Evolutionary conservation across 768 basidiomycete genomes (phyloP), one percentile per base, ranked within the genome.

Genomic region (Kondoa subrosea): DNA sequence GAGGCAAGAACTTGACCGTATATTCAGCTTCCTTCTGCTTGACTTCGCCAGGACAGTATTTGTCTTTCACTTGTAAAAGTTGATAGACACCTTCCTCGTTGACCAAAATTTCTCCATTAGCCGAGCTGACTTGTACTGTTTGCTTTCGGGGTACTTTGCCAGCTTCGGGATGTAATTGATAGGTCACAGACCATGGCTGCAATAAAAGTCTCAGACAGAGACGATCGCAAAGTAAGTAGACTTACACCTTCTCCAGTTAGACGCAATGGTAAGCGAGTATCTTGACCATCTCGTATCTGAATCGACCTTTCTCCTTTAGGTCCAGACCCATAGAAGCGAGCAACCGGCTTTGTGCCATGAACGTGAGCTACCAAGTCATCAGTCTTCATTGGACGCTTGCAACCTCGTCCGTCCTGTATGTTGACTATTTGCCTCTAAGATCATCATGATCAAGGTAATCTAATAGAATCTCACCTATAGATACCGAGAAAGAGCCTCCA

Each of bases 191-290:
- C 93, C 93, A 99, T 4, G 93, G 91, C 91, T 96, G 72, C 57
- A 2, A 34, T 21, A 25, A 50, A 60, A 63, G 58, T n/a, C 21
- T 21, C 8, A 70, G 58, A 3, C 8, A 17, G 4, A 15, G 14
- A 1, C 25, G 2, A 8, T 14, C 3, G 15, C 0, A 34, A 40
- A 33, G 34, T 4, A 16, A n/a, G 59, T 58, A 34, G 16, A 79
- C 85, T 70, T 77, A 93, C 92, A 61, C 85, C 87, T 76, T 92
- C 88, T 3, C 95, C 95, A 25, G 91, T 92, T 64, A 99, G 78
- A 30, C 91, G 83, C 56, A 96, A 78, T 50, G 91, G 91, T 14
- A 96, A 80, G 34, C 79, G 81, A 0, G 85, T 85, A 50, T 79
- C 78, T 68, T 89, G 86, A 57, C 85, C 83, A 73, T 92, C 87